Percentiles rank a stretch among this genome's conserved stretches.
Conservation (phyloP, 495 filamentous ascomycete species). For the Xylaria sp. region DNA sequence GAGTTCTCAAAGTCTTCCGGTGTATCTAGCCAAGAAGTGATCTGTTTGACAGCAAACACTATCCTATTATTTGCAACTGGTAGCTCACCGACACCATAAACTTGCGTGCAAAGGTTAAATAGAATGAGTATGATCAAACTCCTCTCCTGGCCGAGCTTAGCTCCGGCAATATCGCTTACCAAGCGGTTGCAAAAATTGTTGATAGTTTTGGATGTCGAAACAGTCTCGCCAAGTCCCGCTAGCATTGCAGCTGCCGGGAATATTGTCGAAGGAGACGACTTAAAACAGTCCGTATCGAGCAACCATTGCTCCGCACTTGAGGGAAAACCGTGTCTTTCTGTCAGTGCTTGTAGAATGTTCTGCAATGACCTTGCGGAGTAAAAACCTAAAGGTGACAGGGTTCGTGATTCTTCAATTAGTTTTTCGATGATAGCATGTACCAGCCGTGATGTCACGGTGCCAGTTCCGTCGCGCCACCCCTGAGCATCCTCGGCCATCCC, state of each 20-base stretch:
- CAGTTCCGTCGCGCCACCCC: conserved; percentile 42
- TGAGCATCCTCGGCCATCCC: conserved; percentile 48
- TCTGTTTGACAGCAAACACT: conserved; percentile 81
- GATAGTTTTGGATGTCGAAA: conserved; percentile 51
- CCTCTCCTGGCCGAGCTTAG: conserved; percentile 43
- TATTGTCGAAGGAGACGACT: conserved; percentile 48
- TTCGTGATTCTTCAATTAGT: conserved; percentile 44
- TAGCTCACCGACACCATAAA: conserved; percentile 52
- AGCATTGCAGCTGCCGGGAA: conserved; percentile 61
- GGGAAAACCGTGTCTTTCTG: conserved; percentile 47
- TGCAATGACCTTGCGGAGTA: conserved; percentile 59
- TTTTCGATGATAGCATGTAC: conserved; percentile 45
- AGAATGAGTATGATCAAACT: conserved; percentile 51
- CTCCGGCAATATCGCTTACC: conserved; percentile 60
- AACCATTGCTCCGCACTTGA: conserved; percentile 53
- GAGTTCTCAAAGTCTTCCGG: conserved; percentile 55
- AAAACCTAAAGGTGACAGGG: conserved; percentile 46
- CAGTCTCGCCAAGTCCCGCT: conserved; percentile 56
- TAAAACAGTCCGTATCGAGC: conserved; percentile 45
- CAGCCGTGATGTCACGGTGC: conserved; percentile 36
- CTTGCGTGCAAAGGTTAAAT: conserved; percentile 50
- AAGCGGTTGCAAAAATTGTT: conserved; percentile 60
- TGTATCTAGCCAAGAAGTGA: conserved; percentile 70
- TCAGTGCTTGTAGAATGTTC: conserved; percentile 48
- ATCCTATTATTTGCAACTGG: conserved; percentile 78